A percentile compares a stretch with the other conserved stretches of the same genome.
These are phyloP conservation scores for Agrocybe chaxingu DNA, from an alignment of 768 basidiomycete genomes.

Conservation along the genomic window DNA sequence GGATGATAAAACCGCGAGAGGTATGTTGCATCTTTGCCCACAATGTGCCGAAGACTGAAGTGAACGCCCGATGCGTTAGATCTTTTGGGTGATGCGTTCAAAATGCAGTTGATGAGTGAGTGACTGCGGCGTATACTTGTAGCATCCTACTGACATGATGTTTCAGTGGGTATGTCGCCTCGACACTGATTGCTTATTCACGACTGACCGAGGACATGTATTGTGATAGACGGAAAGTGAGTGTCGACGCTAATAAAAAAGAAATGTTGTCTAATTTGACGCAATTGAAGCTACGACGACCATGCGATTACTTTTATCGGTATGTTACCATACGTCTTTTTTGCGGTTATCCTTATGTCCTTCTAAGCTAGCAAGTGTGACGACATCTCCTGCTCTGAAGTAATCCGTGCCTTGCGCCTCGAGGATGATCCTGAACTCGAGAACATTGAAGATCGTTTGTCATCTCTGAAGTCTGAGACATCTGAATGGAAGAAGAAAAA, in stretches of 20 bases:
- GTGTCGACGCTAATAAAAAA: constrained; percentile 14
- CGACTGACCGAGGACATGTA: background rate
- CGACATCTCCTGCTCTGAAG: constrained; percentile 59
- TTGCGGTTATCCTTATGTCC: background rate
- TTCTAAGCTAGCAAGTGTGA: constrained; percentile 56
- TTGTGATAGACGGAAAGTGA: constrained; percentile 50
- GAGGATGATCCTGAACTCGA: constrained; percentile 52
- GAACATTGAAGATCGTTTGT: constrained; percentile 45
- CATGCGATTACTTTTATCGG: constrained; percentile 62
- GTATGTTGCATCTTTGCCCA: constrained; percentile 20
- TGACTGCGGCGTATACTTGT: constrained; percentile 9
- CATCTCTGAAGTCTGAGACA: constrained; percentile 29
- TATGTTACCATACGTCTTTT: constrained; percentile 15
- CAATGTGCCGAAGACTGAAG: background rate
- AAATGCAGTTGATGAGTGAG: constrained; percentile 58
- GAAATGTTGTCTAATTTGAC: background rate
- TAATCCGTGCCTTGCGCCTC: constrained; percentile 46
- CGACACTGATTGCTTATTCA: background rate
- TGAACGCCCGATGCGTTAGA: constrained; percentile 25
- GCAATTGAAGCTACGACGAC: constrained; percentile 45
- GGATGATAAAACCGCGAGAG: constrained; percentile 62
- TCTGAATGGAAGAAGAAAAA: constrained; percentile 41
- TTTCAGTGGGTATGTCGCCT: constrained; percentile 39
- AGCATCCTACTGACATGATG: constrained; percentile 3
- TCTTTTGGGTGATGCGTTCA: constrained; percentile 64